Base-by-base conservation (phyloP, 2,329 filamentous ascomycete species). In the Botryotinia globosa region DNA sequence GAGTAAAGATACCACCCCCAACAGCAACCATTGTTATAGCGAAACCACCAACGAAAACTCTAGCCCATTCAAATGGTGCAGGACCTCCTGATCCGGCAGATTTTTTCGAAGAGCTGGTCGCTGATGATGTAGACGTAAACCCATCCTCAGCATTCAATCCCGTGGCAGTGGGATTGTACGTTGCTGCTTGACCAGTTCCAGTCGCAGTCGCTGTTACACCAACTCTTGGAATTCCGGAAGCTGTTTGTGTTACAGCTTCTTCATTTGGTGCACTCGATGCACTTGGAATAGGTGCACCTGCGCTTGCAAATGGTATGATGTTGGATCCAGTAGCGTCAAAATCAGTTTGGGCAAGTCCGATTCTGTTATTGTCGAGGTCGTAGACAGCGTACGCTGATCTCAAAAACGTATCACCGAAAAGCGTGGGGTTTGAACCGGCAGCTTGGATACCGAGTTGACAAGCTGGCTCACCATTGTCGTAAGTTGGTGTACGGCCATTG, bases 371-470 rank as follows among this genome's bases (percentile, higher is more conserved):
- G 20, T 81, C 83, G 22, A 88, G 80, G 75, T 88, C 86, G 74
- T 87, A 88, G 22, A 88, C 86, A 3, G 86, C 84, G 74, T 88
- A 88, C 0, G 86, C 86, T 61, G 85, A 85, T 73, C 86, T 81
- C 51, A 88, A 80, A 79, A 88, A 88, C 1, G 85, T 85, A 75
- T 88, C 86, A 8, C 87, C 86, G 54, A 88, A 81, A 18, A 83
- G 74, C 18, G 78, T 78, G 6, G 77, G 78, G 14, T 77, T 72
- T 29, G 76, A 69, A 32, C 76, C 77, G 12, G 79, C 79, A 4
- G 77, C 65, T 76, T 85, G 83, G 72, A 90, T 84, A 64, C 88
- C 88, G 69, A 90, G 87, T 76, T 86, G 83, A 78, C 88, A 90
- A n/a, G 77, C 78, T 22, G 74, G 68, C 9, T 80, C 77, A 22